phyloP scores from a whole-genome alignment of 1,139 yeast species.

The Zygotorulaspora mrakii region DNA sequence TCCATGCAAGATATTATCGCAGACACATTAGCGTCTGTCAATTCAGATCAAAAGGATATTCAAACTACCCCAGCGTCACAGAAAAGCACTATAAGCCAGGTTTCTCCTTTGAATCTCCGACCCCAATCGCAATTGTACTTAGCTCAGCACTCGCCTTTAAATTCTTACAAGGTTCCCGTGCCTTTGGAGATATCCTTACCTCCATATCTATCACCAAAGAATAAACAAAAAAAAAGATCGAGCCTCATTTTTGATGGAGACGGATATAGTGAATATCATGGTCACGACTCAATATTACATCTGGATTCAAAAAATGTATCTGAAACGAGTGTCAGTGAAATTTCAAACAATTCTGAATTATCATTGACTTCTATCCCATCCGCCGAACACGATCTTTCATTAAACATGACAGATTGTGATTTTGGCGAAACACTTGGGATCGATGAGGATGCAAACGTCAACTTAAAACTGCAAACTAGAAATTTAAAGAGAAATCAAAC shows the following conservation, averaged over 20 bases:
- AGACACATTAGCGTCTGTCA: constrained; percentile 25
- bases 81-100: constrained; percentile 8
- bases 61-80: constrained; percentile 1
- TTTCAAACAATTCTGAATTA: constrained; percentile 3
- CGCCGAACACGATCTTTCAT: constrained; percentile 31
- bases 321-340: too few relatives aligned
- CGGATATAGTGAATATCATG: constrained; percentile 27
- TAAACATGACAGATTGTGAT: constrained; percentile 20
- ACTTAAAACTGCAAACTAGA: constrained; percentile 31
- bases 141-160: constrained; percentile 38
- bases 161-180: constrained; percentile 35
- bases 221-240: constrained; percentile 27
- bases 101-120: constrained; percentile 17
- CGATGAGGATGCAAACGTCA: constrained; percentile 34
- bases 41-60: constrained; percentile 6
- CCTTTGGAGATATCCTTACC: constrained; percentile 39
- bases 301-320: neutral
- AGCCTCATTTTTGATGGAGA: constrained; percentile 33
- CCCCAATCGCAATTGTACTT: constrained; percentile 28
- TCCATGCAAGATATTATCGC: constrained; percentile 33
- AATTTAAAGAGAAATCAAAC: constrained; percentile 23
- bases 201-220: constrained; percentile 38
- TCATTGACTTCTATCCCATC: constrained; percentile 28
- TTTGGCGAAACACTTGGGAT: constrained; percentile 32
- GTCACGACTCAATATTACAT: constrained; percentile 6